Percentiles rank a stretch among this genome's conserved stretches.
Evolutionary conservation across 2,329 filamentous ascomycete species (phyloP).

Genomic region (Pseudogymnoascus sp.): DNA sequence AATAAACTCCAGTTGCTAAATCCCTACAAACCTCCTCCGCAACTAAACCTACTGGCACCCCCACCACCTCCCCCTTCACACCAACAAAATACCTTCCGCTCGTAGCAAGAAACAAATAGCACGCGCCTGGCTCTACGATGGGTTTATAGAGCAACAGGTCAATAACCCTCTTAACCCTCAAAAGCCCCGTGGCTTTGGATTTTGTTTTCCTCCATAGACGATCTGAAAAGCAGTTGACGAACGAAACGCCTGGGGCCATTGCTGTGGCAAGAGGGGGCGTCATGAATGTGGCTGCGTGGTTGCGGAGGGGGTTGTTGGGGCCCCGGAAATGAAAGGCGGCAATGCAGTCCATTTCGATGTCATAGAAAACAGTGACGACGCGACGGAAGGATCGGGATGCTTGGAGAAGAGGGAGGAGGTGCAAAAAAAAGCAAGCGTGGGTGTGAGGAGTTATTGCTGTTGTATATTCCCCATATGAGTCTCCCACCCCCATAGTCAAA

Average conservation of each 20-base stretch:
- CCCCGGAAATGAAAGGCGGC: not conserved
- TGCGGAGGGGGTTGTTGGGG: not conserved
- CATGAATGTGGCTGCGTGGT: not conserved
- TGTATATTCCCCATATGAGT: not conserved
- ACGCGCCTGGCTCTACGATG: conserved; percentile 27
- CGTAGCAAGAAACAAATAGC: conserved; percentile 29
- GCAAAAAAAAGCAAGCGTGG: conserved; percentile 44
- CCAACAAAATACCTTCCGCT: conserved; percentile 25
- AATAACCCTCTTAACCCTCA: not conserved
- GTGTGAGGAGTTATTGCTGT: conserved; percentile 43
- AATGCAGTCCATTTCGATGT: not conserved
- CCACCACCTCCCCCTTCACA: conserved; percentile 12
- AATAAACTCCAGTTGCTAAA: conserved; percentile 28
- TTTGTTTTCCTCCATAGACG: not conserved
- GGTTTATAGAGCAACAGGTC: not conserved
- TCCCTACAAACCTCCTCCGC: conserved; percentile 24
- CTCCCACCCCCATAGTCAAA: conserved; percentile 35
- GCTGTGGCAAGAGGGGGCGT: not conserved
- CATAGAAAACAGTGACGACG: conserved; percentile 40
- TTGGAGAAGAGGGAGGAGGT: conserved; percentile 46
- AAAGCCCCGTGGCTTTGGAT: not conserved
- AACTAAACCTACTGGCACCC: conserved; percentile 14
- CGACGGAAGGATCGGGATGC: conserved; percentile 37
- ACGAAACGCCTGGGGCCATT: not conserved
- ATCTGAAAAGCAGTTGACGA: conserved; percentile 4